Conservation (phyloP, 2,329 filamentous ascomycete species). For the Ophiostoma quercus region DNA sequence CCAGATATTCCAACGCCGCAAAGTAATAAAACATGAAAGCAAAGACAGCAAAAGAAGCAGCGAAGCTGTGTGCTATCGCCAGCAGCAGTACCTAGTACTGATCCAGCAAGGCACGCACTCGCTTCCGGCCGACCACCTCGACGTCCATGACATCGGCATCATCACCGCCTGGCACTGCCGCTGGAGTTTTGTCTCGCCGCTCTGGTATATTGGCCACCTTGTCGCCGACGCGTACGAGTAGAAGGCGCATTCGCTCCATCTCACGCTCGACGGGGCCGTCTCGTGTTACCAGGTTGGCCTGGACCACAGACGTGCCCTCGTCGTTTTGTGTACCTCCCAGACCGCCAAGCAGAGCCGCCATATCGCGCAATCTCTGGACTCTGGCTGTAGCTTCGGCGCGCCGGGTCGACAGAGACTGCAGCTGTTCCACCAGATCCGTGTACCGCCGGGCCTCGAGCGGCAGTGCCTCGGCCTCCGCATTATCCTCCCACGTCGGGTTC, state of each 20-base stretch:
- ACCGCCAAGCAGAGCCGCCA: conserved; percentile 49
- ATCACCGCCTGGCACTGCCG: conserved; percentile 26
- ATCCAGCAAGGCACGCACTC: conserved; percentile 41
- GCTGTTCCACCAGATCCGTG: conserved; percentile 43
- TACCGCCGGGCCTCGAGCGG: conserved; percentile 50
- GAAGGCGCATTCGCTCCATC: conserved; percentile 59
- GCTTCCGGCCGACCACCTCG: conserved; percentile 39
- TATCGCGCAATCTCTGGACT: conserved; percentile 44
- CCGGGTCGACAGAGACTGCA: conserved; percentile 47
- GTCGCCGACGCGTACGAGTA: conserved; percentile 56
- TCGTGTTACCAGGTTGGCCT: conserved; percentile 62
- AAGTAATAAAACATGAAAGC: neutral
- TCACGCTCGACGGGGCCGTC: conserved; percentile 62
- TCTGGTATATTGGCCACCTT: conserved; percentile 41
- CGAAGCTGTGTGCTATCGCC: neutral
- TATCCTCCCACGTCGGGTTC: conserved; percentile 43
- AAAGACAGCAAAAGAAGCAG: neutral
- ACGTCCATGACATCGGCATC: conserved; percentile 27
- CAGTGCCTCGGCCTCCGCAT: conserved; percentile 36
- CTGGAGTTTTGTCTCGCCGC: neutral
- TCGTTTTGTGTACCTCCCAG: conserved; percentile 33
- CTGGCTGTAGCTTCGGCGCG: conserved; percentile 36
- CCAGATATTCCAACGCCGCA: neutral
- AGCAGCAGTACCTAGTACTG: conserved; percentile 4
- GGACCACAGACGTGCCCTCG: conserved; percentile 38